phyloP scores from a whole-genome alignment of 2,329 filamentous ascomycete species.

The Fusarium lyarnte region DNA sequence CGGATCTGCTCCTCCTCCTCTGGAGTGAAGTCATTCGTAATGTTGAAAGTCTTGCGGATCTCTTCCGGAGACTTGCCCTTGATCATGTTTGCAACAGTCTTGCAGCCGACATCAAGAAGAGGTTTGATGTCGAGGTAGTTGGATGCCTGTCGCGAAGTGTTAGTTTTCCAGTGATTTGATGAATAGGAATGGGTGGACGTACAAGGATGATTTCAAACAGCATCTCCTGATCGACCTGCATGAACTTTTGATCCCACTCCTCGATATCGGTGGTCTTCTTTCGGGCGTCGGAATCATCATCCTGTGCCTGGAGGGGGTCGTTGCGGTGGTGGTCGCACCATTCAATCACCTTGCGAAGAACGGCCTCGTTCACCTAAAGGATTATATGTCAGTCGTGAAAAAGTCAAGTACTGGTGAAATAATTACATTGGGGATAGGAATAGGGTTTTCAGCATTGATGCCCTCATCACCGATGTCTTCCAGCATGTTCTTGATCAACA shows the following conservation, averaged over 20 bases:
- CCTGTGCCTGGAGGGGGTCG: conserved; percentile 82
- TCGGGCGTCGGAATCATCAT: conserved; percentile 91
- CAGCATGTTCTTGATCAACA: conserved; percentile 98
- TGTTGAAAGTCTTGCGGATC: conserved; percentile 99
- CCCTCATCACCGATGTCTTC: conserved; percentile 83
- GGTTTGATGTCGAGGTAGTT: conserved; percentile 99
- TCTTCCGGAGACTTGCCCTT: conserved; percentile 99
- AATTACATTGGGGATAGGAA: conserved; percentile 86
- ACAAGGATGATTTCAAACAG: conserved; percentile 98
- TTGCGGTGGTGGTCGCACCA: conserved; percentile 97
- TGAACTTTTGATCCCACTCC: conserved; percentile 99
- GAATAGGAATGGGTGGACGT: conserved; percentile 50
- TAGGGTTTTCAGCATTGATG: conserved; percentile 68
- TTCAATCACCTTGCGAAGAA: conserved; percentile 95
- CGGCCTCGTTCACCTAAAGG: conserved; percentile 85
- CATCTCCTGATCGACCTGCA: conserved; percentile 99
- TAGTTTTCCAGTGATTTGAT: conserved; percentile 12
- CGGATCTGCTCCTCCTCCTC: conserved; percentile 99
- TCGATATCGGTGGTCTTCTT: conserved; percentile 99
- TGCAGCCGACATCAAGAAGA: conserved; percentile 96
- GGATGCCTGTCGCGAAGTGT: conserved; percentile 70
- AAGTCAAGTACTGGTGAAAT: background rate
- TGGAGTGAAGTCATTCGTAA: conserved; percentile 98
- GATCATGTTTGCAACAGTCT: conserved; percentile 99
- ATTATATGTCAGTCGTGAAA: conserved; percentile 25